A percentile compares a stretch with the other conserved stretches of the same genome.
Conservation (phyloP, 768 basidiomycete genomes). For the Imleria badia region DNA sequence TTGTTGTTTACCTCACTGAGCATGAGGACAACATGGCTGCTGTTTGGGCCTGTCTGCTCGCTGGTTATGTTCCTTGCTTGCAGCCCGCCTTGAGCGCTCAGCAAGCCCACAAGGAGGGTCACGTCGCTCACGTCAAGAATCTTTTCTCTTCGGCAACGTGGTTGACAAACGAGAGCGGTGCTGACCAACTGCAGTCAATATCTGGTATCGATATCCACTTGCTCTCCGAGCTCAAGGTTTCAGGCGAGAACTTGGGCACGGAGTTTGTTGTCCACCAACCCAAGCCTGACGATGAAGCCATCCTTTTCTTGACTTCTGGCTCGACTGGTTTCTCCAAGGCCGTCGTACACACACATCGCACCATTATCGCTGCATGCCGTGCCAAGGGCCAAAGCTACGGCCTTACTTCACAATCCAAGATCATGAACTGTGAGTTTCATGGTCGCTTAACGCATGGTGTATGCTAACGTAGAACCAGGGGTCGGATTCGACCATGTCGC, state of each 20-base stretch:
- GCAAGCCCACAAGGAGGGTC: slow-evolving; percentile 31
- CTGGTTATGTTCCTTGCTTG: slow-evolving; percentile 32
- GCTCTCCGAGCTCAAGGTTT: slow-evolving; percentile 21
- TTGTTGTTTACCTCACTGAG: slow-evolving; percentile 32
- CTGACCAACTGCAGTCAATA: slow-evolving; percentile 26
- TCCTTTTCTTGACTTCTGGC: slow-evolving; percentile 41
- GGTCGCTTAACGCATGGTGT: neutral
- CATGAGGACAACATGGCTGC: slow-evolving; percentile 36
- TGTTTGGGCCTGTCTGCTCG: slow-evolving; percentile 32
- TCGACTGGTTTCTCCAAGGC: slow-evolving; percentile 47
- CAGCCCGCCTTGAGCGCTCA: slow-evolving; percentile 35
- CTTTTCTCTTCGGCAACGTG: slow-evolving; percentile 32
- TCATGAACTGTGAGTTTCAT: slow-evolving; percentile 39
- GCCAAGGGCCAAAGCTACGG: slow-evolving; percentile 37
- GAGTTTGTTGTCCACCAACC: slow-evolving; percentile 21
- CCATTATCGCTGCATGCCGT: slow-evolving; percentile 33
- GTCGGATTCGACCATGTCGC: slow-evolving; percentile 49
- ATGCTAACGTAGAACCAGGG: slow-evolving; percentile 25
- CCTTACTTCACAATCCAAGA: slow-evolving; percentile 33
- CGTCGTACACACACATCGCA: slow-evolving; percentile 40
- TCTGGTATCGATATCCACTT: slow-evolving; percentile 26
- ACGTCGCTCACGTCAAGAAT: slow-evolving; percentile 30
- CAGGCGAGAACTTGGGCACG: slow-evolving; percentile 1
- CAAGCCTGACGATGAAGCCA: slow-evolving; percentile 30
- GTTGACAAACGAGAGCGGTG: slow-evolving; percentile 31